These are phyloP conservation scores for Vitis hybrid DNA, from an alignment of 177 flowering plant species.

Conservation along the genomic window DNA sequence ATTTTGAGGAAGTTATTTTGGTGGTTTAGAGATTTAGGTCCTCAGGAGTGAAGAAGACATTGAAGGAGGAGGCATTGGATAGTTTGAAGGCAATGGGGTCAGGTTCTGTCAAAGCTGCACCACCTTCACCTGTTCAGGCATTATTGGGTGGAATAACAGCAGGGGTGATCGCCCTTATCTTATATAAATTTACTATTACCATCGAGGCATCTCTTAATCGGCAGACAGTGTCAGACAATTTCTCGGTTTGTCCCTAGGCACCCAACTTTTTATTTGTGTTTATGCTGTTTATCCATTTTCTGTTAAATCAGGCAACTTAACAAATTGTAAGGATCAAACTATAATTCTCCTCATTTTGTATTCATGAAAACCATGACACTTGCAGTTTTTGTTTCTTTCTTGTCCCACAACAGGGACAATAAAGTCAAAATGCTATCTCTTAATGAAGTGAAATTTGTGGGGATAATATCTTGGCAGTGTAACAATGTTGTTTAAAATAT, in stretches of 20 bases:
- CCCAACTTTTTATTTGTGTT: not conserved
- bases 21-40: slow-evolving; percentile 73
- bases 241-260: slow-evolving; percentile 53
- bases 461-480: too few species aligned
- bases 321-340: too few species aligned
- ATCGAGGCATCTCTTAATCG: slow-evolving; percentile 78
- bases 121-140: slow-evolving; percentile 78
- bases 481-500: too few species aligned
- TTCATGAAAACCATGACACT: too few species aligned
- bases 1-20: slow-evolving; percentile 10
- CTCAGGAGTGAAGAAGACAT: slow-evolving; percentile 53
- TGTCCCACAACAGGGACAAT: too few species aligned
- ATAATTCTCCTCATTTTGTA: too few species aligned
- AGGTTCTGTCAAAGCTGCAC: slow-evolving; percentile 36
- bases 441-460: too few species aligned
- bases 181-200: slow-evolving; percentile 85
- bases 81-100: slow-evolving; percentile 68
- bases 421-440: too few species aligned
- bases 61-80: slow-evolving; percentile 86
- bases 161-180: slow-evolving; percentile 74
- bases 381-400: too few species aligned
- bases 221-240: slow-evolving; percentile 75
- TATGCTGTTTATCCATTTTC: not conserved
- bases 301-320: not conserved
- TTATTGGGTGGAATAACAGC: slow-evolving; percentile 80